These are phyloP conservation scores for Trichoderma sp. DNA, from an alignment of 2,329 filamentous ascomycete species.

Conservation along the genomic window DNA sequence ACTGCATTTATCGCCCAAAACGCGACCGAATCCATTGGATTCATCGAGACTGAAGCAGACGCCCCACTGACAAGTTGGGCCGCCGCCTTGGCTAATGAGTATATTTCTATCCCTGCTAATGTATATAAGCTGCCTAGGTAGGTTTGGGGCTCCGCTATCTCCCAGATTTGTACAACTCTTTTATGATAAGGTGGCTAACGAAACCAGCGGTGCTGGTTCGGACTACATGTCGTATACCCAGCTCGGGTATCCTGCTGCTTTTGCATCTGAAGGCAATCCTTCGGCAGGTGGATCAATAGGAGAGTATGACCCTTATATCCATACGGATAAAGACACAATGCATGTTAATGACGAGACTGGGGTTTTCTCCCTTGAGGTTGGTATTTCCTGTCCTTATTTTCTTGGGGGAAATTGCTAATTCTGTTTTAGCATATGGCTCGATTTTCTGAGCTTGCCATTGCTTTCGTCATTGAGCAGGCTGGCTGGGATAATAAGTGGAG, in stretches of 20 bases:
- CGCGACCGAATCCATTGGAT: slow-evolving; percentile 38
- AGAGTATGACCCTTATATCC: slow-evolving; percentile 39
- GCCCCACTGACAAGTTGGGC: slow-evolving; percentile 37
- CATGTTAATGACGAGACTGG: slow-evolving; percentile 38
- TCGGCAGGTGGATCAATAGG: slow-evolving; percentile 29
- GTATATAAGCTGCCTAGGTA: slow-evolving; percentile 33
- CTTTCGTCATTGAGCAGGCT: slow-evolving; percentile 39
- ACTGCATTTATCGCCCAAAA: slow-evolving; percentile 38
- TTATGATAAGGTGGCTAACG: slow-evolving; percentile 63
- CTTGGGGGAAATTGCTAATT: slow-evolving; percentile 16
- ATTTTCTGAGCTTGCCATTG: slow-evolving; percentile 40
- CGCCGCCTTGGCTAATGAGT: slow-evolving; percentile 33
- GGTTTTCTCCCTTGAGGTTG: slow-evolving; percentile 38
- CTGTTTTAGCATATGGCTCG: slow-evolving; percentile 37
- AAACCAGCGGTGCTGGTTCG: slow-evolving; percentile 34
- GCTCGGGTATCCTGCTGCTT: slow-evolving; percentile 38
- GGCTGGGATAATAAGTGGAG: slow-evolving; percentile 41
- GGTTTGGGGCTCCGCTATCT: background rate
- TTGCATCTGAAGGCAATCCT: slow-evolving; percentile 39
- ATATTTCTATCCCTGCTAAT: slow-evolving; percentile 35
- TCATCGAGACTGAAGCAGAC: slow-evolving; percentile 39
- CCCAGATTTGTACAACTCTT: slow-evolving; percentile 43
- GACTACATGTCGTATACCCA: slow-evolving; percentile 42
- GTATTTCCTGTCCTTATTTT: slow-evolving; percentile 16
- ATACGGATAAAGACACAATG: slow-evolving; percentile 37